A percentile compares a stretch with the other conserved stretches of the same genome.
These are phyloP conservation scores for Arabidopsis thaliana DNA, from an alignment of 345 rosid genomes.

Conservation along the genomic window TAIR10.1 NC_003076.8:4353001-4353500, in stretches of 20 bases:
- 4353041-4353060: constrained; percentile 15
- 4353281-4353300: constrained; percentile 82
- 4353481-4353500: constrained; percentile 77
- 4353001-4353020: constrained; percentile 92
- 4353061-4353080: constrained; percentile 12
- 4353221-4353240: constrained; percentile 99
- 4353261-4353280: constrained; percentile 97
- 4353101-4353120: not conserved
- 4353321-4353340: constrained; percentile 88
- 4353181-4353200: constrained; percentile 97
- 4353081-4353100: not conserved
- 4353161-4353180: constrained; percentile 85
- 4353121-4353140: constrained; percentile 29
- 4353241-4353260: constrained; percentile 82
- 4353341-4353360: constrained; percentile 95
- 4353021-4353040: constrained; percentile 91
- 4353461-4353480: constrained; percentile 94
- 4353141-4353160: constrained; percentile 75
- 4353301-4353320: constrained; percentile 93
- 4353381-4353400: constrained; percentile 86
- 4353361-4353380: constrained; percentile 78
- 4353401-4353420: constrained; percentile 80
- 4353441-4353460: constrained; percentile 90
- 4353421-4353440: constrained; percentile 81
- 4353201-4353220: constrained; percentile 93